Percentiles rank a stretch among this genome's conserved stretches.
These are phyloP conservation scores for Sphaerulina populicola DNA, from an alignment of 2,329 filamentous ascomycete genomes.

Conservation along the genomic window DNA sequence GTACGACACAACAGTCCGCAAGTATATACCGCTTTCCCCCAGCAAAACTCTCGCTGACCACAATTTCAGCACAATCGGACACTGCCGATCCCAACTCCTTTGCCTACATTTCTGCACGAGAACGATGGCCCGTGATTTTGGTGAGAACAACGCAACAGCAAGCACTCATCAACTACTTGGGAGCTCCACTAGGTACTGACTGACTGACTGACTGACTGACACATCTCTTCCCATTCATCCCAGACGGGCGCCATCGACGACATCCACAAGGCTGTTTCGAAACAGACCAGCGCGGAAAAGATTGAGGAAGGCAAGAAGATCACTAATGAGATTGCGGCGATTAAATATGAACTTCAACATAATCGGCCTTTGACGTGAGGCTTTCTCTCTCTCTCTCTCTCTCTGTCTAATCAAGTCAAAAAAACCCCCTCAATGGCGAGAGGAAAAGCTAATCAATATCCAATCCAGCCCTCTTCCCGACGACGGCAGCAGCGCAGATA, in stretches of 20 bases:
- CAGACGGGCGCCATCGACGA: constrained; percentile 92
- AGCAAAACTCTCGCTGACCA: constrained; percentile 9
- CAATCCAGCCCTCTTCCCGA: constrained; percentile 58
- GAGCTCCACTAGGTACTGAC: not conserved
- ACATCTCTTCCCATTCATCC: constrained; percentile 32
- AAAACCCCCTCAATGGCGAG: too few relatives aligned
- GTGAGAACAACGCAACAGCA: constrained; percentile 43
- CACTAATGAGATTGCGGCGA: constrained; percentile 63
- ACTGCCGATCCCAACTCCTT: constrained; percentile 82
- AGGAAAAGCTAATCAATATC: too few relatives aligned
- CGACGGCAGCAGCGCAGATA: constrained; percentile 65
- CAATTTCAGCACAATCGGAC: constrained; percentile 56
- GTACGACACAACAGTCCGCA: constrained; percentile 65
- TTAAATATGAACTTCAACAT: constrained; percentile 95
- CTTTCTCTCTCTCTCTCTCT: not conserved
- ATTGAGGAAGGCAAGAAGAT: constrained; percentile 77
- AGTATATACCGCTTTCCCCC: constrained; percentile 28
- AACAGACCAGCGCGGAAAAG: constrained; percentile 54
- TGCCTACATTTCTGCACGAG: constrained; percentile 72
- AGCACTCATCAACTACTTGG: too few relatives aligned
- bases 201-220: too few relatives aligned
- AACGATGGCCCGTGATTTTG: constrained; percentile 89
- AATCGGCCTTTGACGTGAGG: constrained; percentile 67
- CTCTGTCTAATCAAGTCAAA: too few relatives aligned
- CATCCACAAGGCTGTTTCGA: constrained; percentile 65